Base-by-base conservation (phyloP, 1,284 basidiomycete genomes). In the Trametes pubescens region DNA sequence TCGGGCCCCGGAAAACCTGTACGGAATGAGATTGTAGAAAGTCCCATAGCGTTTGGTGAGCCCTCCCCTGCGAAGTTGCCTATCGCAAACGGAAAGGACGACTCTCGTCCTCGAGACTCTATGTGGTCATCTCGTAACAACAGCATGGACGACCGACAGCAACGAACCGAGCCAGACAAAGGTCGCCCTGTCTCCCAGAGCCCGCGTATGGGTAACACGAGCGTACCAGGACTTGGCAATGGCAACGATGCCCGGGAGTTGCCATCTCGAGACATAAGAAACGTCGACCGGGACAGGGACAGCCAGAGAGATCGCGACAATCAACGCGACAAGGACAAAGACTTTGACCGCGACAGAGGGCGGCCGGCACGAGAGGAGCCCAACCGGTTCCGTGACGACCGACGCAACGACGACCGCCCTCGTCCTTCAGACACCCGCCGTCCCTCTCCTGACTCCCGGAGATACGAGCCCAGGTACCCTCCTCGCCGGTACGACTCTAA, bases 221-320 rank as follows among this genome's bases (percentile, higher is more conserved):
- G 9, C 37, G 49, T 26, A 38, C 7, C 44, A 32, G 29, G 32
- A 16, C 59, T 43, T 46, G 60, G 29, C 18, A 56, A 38, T 52
- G 51, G 67, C 61, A 69, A 65, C 43, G 66, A 57, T 47, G 44
- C 61, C 44, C 69, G 72, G 24, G 62, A 59, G 37, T 61, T 61
- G 38, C 65, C 63, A 13, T 49, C 63, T 55, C 62, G 69, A 52
- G 65, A 69, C 51, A 62, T 64, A 22, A 62, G 67, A 21, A 56
- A 59, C 1, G 62, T 62, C 57, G 70, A 72, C 16, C 63, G 70
- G 40, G 75, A 76, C 11, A 68, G 74, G 8, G 70, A 72, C 16
- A 68, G 72, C 6, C 70, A 71, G 2, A 65, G 74, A 48, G 73
- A 75, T 16, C 70, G 71, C 22, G 74, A 75, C n/a, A 64, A 65